Base-by-base conservation (phyloP, 2,329 filamentous ascomycete species). In the Hypoxylon sp. region DNA sequence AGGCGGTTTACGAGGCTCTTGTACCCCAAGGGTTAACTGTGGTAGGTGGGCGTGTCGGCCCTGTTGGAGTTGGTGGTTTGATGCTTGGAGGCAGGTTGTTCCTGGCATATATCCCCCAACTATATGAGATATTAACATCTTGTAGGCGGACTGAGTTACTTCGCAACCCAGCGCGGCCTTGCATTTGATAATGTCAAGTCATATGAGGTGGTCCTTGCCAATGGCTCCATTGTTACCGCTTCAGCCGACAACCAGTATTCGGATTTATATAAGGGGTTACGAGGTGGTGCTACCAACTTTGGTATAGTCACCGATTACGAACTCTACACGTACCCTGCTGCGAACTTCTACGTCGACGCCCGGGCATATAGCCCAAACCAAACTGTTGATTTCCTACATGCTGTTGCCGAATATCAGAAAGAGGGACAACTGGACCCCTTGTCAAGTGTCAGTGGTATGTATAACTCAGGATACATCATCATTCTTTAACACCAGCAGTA, bases 251-350 rank as follows among this genome's bases (percentile, higher is more conserved):
- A 76, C 44, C 48, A 71, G 17, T 58, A 74, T 29, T 71, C 71
- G 10, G 77, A 78, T 42, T 62, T 79, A 3, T 78, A 76, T 62
- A 73, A 71, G 29, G 76, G 74, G 4, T 66, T 79, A 59, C 65
- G 75, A 69, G 61, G 73, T 55, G 44, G 72, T 7, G 53, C 56
- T 19, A 73, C 70, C 52, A 79, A 79, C 51, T 76, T 79, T 47
- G 77, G 76, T 8, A 75, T 79, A 21, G 74, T 79, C 0, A 79
- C 78, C 6, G 70, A 54, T 24, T 78, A 77, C 59, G 74, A 75
- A 31, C 62, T 76, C 24, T 73, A 75, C 35, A 75, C 71, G 2
- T 67, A 67, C 13, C 62, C 72, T 7, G 59, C 62, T 21, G 55
- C 46, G 6, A 39, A 65, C 29, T 60, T 70, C 19, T 63, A 58